Evolutionary conservation across 176 grass and related monocot species (phyloP).

Genomic region (Ensete glaucum): DNA sequence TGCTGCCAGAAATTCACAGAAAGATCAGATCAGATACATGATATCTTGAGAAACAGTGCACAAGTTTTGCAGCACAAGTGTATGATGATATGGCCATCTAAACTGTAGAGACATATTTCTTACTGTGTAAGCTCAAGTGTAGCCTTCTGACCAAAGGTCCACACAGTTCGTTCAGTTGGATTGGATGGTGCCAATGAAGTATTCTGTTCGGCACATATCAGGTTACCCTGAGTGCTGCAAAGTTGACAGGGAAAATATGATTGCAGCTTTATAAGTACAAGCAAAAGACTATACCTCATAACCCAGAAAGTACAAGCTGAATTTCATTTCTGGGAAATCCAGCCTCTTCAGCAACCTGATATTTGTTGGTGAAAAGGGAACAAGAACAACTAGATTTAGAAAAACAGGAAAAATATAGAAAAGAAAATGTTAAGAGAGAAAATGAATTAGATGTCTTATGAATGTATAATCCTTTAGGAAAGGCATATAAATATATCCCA

Average conservation of each 20-base stretch:
- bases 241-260: background rate
- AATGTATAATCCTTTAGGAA: too few relatives aligned
- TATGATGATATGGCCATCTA: background rate
- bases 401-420: background rate
- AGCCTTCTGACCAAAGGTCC: slow-evolving; percentile 93
- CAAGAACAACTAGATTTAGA: background rate
- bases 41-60: background rate
- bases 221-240: background rate
- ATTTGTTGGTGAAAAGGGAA: background rate
- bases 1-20: slow-evolving; percentile 34
- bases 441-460: background rate
- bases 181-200: slow-evolving; percentile 54
- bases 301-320: slow-evolving; percentile 93
- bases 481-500: too few relatives aligned
- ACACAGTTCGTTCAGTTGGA: slow-evolving; percentile 60
- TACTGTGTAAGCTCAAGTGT: slow-evolving; percentile 96
- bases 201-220: slow-evolving; percentile 35
- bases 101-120: background rate
- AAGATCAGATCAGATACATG: background rate
- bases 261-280: background rate
- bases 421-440: background rate
- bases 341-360: slow-evolving; percentile 85
- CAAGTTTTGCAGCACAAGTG: too few relatives aligned
- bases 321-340: slow-evolving; percentile 94
- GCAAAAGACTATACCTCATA: slow-evolving; percentile 49